Conservation (phyloP, 306 rosid species). For the Arachis stenosperma region DNA sequence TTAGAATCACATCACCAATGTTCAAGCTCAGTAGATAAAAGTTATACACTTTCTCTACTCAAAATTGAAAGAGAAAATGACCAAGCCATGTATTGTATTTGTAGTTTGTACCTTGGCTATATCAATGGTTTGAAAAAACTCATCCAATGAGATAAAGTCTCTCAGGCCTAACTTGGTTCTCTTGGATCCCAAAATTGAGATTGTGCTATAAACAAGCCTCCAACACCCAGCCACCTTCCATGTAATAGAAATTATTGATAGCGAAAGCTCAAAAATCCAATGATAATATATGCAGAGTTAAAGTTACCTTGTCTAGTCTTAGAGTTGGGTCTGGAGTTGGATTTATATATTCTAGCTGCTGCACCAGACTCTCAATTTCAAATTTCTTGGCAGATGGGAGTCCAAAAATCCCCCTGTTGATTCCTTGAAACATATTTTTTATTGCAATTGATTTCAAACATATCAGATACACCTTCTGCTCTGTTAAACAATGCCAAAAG, state of each 20-base stretch:
- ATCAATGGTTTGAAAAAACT: slow-evolving; percentile 71
- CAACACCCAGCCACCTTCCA: slow-evolving; percentile 72
- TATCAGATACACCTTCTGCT: slow-evolving; percentile 2
- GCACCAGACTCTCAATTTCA: slow-evolving; percentile 69
- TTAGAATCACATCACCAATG: slow-evolving; percentile 38
- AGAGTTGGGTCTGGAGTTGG: slow-evolving; percentile 76
- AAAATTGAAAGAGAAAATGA: too few species aligned
- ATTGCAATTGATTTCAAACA: slow-evolving; percentile 38
- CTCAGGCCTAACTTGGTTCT: slow-evolving; percentile 86
- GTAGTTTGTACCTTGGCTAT: slow-evolving; percentile 59
- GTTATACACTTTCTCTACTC: not conserved
- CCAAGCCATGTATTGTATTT: too few species aligned
- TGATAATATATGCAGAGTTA: not conserved
- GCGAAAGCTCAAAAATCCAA: not conserved
- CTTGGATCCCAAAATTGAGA: slow-evolving; percentile 80
- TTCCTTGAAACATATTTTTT: slow-evolving; percentile 49
- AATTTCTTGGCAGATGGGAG: slow-evolving; percentile 69
- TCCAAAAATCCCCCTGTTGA: slow-evolving; percentile 84
- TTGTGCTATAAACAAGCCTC: slow-evolving; percentile 82
- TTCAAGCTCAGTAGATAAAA: slow-evolving; percentile 34
- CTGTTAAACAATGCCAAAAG: not conserved
- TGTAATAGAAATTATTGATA: slow-evolving; percentile 5
- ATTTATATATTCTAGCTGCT: slow-evolving; percentile 68
- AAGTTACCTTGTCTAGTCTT: slow-evolving; percentile 63
- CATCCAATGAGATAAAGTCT: slow-evolving; percentile 84